A percentile compares a stretch with the other conserved stretches of the same genome.
phyloP scores from a whole-genome alignment of 163 green algal species.

The Botryococcus braunii region DNA sequence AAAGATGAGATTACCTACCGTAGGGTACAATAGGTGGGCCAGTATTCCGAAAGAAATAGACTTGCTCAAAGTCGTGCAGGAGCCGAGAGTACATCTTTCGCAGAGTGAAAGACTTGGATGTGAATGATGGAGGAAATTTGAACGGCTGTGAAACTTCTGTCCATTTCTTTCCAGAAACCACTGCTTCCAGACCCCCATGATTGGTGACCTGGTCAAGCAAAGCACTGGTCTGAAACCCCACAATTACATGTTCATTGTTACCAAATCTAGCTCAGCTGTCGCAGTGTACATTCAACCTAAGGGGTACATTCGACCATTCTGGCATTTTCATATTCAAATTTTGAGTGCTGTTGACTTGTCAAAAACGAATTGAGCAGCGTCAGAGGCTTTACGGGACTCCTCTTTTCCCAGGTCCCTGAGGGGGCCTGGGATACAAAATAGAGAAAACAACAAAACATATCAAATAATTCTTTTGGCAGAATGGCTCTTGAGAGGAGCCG shows the following conservation, averaged over 20 bases:
- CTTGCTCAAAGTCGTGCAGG: constrained; percentile 27
- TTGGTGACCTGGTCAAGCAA: constrained; percentile 12
- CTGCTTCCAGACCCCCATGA: constrained; percentile 13
- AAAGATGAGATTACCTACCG: background rate
- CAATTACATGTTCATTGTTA: background rate
- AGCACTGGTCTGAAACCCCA: background rate
- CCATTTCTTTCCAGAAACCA: constrained; percentile 21
- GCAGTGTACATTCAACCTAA: too few relatives aligned
- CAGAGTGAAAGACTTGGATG: constrained; percentile 23
- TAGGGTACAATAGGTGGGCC: background rate
- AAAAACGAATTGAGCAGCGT: too few relatives aligned
- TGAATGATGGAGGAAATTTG: constrained; percentile 24
- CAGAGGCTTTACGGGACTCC: too few relatives aligned
- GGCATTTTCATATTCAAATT: too few relatives aligned
- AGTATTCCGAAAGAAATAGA: constrained; percentile 13
- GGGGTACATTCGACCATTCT: too few relatives aligned
- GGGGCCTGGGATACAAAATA: too few relatives aligned
- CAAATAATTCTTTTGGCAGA: too few relatives aligned
- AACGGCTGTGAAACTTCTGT: constrained; percentile 22
- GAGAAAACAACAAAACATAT: too few relatives aligned
- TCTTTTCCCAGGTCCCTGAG: too few relatives aligned
- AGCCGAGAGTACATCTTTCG: constrained; percentile 22
- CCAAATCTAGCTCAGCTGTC: background rate
- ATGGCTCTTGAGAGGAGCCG: too few relatives aligned
- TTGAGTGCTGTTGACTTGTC: too few relatives aligned